Evolutionary conservation across 306 rosid species (phyloP), one percentile per base, ranked within the genome.

Genomic region (Lupinus albus): DNA sequence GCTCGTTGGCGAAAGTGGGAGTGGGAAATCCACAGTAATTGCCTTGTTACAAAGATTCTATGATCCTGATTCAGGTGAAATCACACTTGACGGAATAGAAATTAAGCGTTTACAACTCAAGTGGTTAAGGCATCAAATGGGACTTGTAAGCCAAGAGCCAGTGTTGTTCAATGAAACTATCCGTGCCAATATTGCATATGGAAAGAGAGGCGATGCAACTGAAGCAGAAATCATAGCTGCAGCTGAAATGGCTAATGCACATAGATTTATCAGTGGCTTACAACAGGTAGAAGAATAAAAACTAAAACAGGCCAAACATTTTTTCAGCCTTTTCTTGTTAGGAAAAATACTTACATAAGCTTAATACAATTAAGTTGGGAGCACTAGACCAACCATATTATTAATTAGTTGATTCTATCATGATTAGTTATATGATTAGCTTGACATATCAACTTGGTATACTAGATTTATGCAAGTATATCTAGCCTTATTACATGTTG

Each of bases 101-200:
- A 84, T 91, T 28, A 71, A 81, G 2, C 57, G 76, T 21, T 64
- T 85, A 13, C 55, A 88, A 3, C 68, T 91, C n/a, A 88, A 85
- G 45, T 91, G 97, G 97, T 64, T 91, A 85, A 86, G 97, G 76
- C 91, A 88, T n/a, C 96, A 86, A 10, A 88, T 91, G 94, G 97
- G 97, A 0, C 86, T 91, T 30, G 97, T 91, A 32, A 83, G 94
- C 74, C 96, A 91, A 79, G 96, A 91, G 47, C 96, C 97, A 20
- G 72, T 88, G 30, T 62, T 91, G 64, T 88, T 91, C 80, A 88
- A 91, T 50, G 91, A 88, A 28, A 76, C 87, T 0, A 86, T 91
- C 14, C 91, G 94, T 32, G 91, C 88, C 54, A 91, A 91, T 73
- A 87, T 91, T 59, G 96, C 91, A 0, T 91, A 91, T 49, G 97